Conservation (phyloP, 495 filamentous ascomycete species). For the Aspergillus sclerotioniger region DNA sequence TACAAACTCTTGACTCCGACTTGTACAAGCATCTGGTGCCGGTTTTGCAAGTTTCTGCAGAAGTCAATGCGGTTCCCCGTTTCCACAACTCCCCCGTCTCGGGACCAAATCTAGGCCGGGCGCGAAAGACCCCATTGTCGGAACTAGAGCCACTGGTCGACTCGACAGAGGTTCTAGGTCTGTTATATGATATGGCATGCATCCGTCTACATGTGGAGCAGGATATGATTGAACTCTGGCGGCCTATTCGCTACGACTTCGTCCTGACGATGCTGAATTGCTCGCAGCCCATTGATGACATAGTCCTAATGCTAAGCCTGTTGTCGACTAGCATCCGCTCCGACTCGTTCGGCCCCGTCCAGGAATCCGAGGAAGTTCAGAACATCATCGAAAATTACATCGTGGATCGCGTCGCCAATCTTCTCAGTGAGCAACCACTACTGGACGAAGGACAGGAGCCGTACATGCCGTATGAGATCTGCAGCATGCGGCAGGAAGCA, state of each 20-base stretch:
- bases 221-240: slow-evolving; percentile 57
- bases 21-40: slow-evolving; percentile 54
- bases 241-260: slow-evolving; percentile 58
- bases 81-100: slow-evolving; percentile 47
- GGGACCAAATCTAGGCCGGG: slow-evolving; percentile 34
- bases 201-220: slow-evolving; percentile 42
- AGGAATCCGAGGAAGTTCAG: slow-evolving; percentile 50
- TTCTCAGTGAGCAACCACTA: slow-evolving; percentile 57
- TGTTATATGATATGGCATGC: slow-evolving; percentile 58
- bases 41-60: slow-evolving; percentile 53
- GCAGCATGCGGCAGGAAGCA: slow-evolving; percentile 55
- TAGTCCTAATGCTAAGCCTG: slow-evolving; percentile 56
- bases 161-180: slow-evolving; percentile 53
- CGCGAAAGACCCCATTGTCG: slow-evolving; percentile 42
- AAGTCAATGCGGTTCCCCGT: slow-evolving; percentile 55
- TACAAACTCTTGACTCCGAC: slow-evolving; percentile 38
- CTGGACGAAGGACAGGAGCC: slow-evolving; percentile 46
- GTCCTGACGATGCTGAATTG: slow-evolving; percentile 61
- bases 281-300: slow-evolving; percentile 56
- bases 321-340: slow-evolving; percentile 58
- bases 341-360: slow-evolving; percentile 61
- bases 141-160: slow-evolving; percentile 51
- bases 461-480: slow-evolving; percentile 49
- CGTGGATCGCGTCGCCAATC: slow-evolving; percentile 57
- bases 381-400: slow-evolving; percentile 55